Base-by-base conservation (phyloP, 768 basidiomycete genomes). In the Mycena crocata region DNA sequence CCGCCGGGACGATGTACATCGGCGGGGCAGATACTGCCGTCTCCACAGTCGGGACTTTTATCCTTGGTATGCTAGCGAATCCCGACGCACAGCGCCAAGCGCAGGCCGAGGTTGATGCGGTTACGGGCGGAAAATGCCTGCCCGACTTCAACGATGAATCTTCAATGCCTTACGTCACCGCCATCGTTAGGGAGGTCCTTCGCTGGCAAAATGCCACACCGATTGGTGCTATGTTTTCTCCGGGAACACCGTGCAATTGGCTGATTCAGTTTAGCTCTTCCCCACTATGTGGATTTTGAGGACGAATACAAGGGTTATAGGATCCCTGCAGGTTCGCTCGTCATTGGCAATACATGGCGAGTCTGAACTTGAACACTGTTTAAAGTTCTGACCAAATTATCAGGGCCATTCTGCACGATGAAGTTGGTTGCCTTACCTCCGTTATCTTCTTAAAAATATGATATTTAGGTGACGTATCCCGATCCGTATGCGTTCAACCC, bases 401-500 rank as follows among this genome's bases (percentile, higher is more conserved):
- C 58, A 68, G 68, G 68, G 68, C 68, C 1, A 57, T 69, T 15
- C 56, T 65, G 14, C 57, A 69, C 26, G 68, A 69, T 48, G 55
- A 65, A 31, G 68, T 62, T 5, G 24, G n/a, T n/a, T n/a, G n/a
- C n/a, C n/a, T n/a, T n/a, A n/a, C n/a, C n/a, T n/a, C n/a, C n/a
- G n/a, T n/a, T n/a, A n/a, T n/a, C n/a, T n/a, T n/a, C n/a, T n/a
- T n/a, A n/a, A n/a, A n/a, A n/a, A n/a, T n/a, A n/a, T n/a, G n/a
- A n/a, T n/a, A n/a, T n/a, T n/a, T 23, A 75, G 55, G 57, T 62
- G 31, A 62, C 67, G 8, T 84, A 83, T 55, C 77, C 78, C 2
- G 70, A 79, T n/a, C 80, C 82, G 23, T 70, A 74, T 13, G 56
- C 72, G 10, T 84, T 84, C 66, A 69, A 67, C 0, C 82, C 82